Evolutionary conservation across 345 rosid genomes (phyloP), one percentile per base, ranked within the genome.

Genomic region (Syzygium aromaticum): DNA sequence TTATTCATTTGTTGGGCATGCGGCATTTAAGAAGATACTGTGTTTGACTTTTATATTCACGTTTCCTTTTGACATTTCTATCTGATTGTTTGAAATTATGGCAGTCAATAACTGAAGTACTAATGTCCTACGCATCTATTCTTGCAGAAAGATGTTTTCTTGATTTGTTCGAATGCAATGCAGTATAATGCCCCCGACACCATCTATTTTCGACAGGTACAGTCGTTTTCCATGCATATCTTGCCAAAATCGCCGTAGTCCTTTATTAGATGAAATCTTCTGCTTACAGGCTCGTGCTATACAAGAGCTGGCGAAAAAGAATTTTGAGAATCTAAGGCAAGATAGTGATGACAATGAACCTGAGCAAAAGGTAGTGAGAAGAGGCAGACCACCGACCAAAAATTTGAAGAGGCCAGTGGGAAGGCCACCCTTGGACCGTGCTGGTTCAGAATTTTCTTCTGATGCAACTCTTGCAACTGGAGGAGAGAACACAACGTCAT

Each of bases 151-250:
- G 99, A 97, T 86, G 93, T 97, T 87, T 92, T 93, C 91, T 86
- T 96, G 73, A 89, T 97, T 86, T 94, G 97, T 88, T 91, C 95
- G n/a, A 97, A 97, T 77, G 99, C 98, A 1, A 97, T 97, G 99
- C 96, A 92, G 87, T 97, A 97, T 86, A 97, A 97, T 93, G 89
- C 98, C 11, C 91, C 98, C 0, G 98, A 95, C 89, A 96, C 98
- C 27, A 85, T 97, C 86, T 97, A 95, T 86, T 92, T 89, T 78
- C 94, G 97, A 90, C 99, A 97, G 99, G 99, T 95, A 91, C 86
- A 86, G 33, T 86, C 78, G 25, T 77, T 64, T 51, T 56, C 84
- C 54, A 88, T 56, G 86, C 61, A 63, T 52, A 86, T 54, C 82
- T 85, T 86, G 46, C 33, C 28, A 78, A 16, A 78, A 84, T 54